phyloP scores from a whole-genome alignment of 1,139 yeast genomes.

The Suhomyces maxii region DNA sequence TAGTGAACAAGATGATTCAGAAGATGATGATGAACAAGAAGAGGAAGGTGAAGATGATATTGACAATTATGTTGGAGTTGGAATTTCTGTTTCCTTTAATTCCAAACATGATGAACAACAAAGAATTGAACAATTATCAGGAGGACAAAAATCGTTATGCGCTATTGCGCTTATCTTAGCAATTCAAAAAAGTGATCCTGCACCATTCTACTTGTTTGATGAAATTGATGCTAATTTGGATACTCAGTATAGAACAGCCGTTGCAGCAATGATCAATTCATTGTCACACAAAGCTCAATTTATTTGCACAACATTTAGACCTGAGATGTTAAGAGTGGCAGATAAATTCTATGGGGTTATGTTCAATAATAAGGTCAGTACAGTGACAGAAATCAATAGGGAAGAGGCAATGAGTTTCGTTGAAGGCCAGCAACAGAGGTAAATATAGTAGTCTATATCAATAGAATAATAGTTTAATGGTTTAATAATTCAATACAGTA shows the following conservation, averaged over 20 bases:
- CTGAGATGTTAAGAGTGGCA: slow-evolving; percentile 88
- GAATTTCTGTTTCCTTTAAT: slow-evolving; percentile 88
- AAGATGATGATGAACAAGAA: too few species aligned
- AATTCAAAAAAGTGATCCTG: slow-evolving; percentile 92
- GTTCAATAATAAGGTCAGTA: slow-evolving; percentile 80
- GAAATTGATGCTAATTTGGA: slow-evolving; percentile 96
- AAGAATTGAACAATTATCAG: slow-evolving; percentile 86
- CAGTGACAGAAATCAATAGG: slow-evolving; percentile 66
- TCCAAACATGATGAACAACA: slow-evolving; percentile 85
- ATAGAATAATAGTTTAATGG: not conserved
- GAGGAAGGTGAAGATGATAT: slow-evolving; percentile 22
- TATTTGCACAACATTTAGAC: slow-evolving; percentile 93
- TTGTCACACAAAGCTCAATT: slow-evolving; percentile 76
- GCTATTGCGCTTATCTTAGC: slow-evolving; percentile 93
- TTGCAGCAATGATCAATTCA: slow-evolving; percentile 71
- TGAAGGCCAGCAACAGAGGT: slow-evolving; percentile 53
- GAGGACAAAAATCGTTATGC: slow-evolving; percentile 95
- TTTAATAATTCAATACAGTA: too few species aligned
- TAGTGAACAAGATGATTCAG: slow-evolving; percentile 17
- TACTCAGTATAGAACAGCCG: slow-evolving; percentile 87
- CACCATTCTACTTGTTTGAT: slow-evolving; percentile 93
- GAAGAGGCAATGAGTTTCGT: slow-evolving; percentile 80
- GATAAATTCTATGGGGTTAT: slow-evolving; percentile 86
- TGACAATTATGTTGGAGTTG: slow-evolving; percentile 77
- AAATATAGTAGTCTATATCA: not conserved